Conservation (phyloP, 176 grass and related monocot genomes). For the Luzula sylvatica region DNA sequence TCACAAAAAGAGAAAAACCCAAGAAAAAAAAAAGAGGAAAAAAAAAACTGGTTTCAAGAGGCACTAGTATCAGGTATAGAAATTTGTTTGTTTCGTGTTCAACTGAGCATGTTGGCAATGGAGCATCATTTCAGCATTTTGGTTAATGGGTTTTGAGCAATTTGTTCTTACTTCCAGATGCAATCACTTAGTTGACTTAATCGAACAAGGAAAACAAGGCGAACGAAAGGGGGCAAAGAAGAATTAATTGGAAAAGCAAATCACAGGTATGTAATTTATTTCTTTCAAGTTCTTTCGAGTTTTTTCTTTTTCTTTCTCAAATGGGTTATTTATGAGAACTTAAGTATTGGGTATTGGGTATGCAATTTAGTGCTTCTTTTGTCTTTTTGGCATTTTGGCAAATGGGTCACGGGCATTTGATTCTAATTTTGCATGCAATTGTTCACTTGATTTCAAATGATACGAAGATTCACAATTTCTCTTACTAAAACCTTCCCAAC, state of each 20-base stretch:
- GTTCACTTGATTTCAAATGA: not conserved
- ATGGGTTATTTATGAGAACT: too few relatives aligned
- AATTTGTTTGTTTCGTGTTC: not conserved
- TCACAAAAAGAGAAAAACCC: constrained; percentile 13
- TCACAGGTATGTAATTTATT: constrained; percentile 1
- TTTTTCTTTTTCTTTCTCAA: too few relatives aligned
- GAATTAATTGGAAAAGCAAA: not conserved
- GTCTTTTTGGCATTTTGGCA: constrained; percentile 22
- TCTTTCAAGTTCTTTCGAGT: not conserved
- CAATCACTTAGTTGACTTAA: too few relatives aligned
- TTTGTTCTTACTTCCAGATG: too few relatives aligned
- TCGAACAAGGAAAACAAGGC: too few relatives aligned
- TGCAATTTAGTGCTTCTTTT: too few relatives aligned
- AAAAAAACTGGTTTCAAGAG: not conserved
- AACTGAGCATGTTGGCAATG: too few relatives aligned
- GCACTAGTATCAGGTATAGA: not conserved
- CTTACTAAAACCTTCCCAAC: not conserved
- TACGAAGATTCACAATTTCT: not conserved
- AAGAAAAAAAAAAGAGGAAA: constrained; percentile 6
- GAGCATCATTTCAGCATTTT: too few relatives aligned
- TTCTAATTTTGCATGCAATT: too few relatives aligned
- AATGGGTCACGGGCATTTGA: constrained; percentile 4
- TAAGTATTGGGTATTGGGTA: too few relatives aligned
- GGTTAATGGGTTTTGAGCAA: too few relatives aligned
- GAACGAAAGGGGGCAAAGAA: too few relatives aligned